Base-by-base conservation (phyloP, 2,329 filamentous ascomycete species). In the Colletotrichum sp. region DNA sequence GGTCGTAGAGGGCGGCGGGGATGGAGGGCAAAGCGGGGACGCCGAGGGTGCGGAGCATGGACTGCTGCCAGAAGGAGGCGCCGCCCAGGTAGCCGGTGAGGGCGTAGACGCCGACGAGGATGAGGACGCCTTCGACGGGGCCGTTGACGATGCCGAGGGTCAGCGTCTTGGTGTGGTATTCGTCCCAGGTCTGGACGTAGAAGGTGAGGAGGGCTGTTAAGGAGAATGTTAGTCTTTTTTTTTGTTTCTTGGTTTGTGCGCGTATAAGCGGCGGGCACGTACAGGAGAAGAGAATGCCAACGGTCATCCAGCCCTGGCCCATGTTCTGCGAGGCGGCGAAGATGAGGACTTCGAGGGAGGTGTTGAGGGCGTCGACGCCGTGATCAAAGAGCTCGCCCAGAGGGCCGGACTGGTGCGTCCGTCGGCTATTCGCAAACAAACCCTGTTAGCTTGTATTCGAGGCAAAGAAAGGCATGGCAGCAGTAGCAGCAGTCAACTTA, bases 141-240 rank as follows among this genome's bases (percentile, higher is more conserved):
- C 97, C 97, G 76, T 96, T 98, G 77, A 99, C 89, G 76, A 98
- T 87, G 73, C 97, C 97, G 8, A 99, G 90, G 2, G 95, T 98
- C 62, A 99, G 90, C 5, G 96, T 97, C 84, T 98, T 96, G 66
- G 97, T 99, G 86, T 98, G 96, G 85, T 98, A 99, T 83, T 98
- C 97, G 81, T 99, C 97, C 97, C 97, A 99, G 38, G 97, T 98
- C 83, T 98, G 97, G 55, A 98, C 93, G 83, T 98, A 98, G 84
- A 99, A 99, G n/a, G 97, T 98, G 79, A 97, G 88, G 73, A 96
- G 91, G 8, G 94, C 93, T 95, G 75, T 63, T n/a, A 18, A 27
- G 13, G 15, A 15, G 8, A 11, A 57, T 55, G 70, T 34, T 76
- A 43, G 33, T 27, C 18, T 34, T 12, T 43, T 6, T 21, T 43